phyloP scores from a whole-genome alignment of 2,329 filamentous ascomycete species.

The Xylaria sp. region DNA sequence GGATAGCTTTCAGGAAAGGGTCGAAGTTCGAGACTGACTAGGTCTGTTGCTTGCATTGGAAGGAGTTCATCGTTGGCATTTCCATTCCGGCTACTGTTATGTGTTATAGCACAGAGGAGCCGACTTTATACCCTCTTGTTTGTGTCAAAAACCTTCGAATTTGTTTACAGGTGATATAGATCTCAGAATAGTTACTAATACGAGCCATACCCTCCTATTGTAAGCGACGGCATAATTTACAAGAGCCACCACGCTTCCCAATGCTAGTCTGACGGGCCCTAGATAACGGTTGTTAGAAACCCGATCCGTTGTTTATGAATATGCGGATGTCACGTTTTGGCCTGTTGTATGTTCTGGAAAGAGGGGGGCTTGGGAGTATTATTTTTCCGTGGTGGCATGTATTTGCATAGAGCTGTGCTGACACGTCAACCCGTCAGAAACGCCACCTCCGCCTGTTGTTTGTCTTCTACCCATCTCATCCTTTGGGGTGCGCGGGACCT shows the following conservation, averaged over 20 bases:
- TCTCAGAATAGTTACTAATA: constrained; percentile 31
- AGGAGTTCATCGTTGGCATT: constrained; percentile 44
- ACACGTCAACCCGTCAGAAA: constrained; percentile 14
- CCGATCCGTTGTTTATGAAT: not conserved
- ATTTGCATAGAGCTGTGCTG: not conserved
- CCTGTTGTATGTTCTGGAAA: not conserved
- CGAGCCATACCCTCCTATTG: constrained; percentile 1
- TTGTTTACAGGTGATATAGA: constrained; percentile 27
- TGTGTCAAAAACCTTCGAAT: constrained; percentile 17
- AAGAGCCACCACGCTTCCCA: not conserved
- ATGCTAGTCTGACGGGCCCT: not conserved
- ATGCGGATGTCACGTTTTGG: not conserved
- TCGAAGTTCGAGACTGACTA: constrained; percentile 8
- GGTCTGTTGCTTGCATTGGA: constrained; percentile 45
- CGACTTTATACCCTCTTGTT: constrained; percentile 32
- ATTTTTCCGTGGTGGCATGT: constrained; percentile 2
- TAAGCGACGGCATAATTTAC: not conserved
- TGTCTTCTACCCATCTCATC: constrained; percentile 1
- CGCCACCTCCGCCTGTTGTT: constrained; percentile 21
- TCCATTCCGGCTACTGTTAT: constrained; percentile 19
- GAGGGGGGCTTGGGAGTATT: not conserved
- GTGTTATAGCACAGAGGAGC: constrained; percentile 17
- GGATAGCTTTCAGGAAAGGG: constrained; percentile 5
- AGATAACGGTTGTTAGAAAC: not conserved
- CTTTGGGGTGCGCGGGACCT: constrained; percentile 19